Evolutionary conservation across 1,139 yeast genomes (phyloP).

Genomic region (Lodderomyces theae): DNA sequence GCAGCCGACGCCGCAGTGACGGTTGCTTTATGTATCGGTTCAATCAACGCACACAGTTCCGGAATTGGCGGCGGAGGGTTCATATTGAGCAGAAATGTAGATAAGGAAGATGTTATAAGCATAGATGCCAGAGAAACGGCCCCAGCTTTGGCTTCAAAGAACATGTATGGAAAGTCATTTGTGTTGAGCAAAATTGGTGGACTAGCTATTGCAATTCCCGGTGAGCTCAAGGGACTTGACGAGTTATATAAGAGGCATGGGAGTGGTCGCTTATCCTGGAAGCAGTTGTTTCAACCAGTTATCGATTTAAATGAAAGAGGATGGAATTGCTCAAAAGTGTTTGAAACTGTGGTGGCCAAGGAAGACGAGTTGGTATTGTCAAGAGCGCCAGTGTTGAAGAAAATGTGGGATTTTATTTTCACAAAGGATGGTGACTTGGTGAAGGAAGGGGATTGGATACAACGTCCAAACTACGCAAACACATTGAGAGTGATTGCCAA

Average conservation of each 20-base stretch:
- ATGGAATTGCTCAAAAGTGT: constrained; percentile 53
- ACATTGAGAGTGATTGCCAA: constrained; percentile 67
- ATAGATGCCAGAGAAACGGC: constrained; percentile 91
- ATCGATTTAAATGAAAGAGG: constrained; percentile 66
- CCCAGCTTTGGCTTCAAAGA: constrained; percentile 56
- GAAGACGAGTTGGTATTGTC: constrained; percentile 28
- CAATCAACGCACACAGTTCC: constrained; percentile 75
- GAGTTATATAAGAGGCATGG: constrained; percentile 60
- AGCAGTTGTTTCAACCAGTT: constrained; percentile 73
- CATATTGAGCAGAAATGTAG: constrained; percentile 51
- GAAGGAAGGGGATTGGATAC: constrained; percentile 56
- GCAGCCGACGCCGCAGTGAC: constrained; percentile 96
- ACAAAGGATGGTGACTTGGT: constrained; percentile 26
- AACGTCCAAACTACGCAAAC: constrained; percentile 58
- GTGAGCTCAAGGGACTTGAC: constrained; percentile 81
- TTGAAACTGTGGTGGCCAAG: constrained; percentile 32
- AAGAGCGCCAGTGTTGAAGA: constrained; percentile 23
- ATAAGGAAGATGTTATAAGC: constrained; percentile 40
- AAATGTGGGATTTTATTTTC: constrained; percentile 58
- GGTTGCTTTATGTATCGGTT: constrained; percentile 84
- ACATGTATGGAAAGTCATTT: constrained; percentile 53
- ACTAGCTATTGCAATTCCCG: constrained; percentile 81
- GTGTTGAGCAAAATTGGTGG: constrained; percentile 71
- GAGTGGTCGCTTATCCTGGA: constrained; percentile 71
- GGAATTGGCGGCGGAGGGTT: constrained; percentile 95